phyloP scores from a whole-genome alignment of 768 basidiomycete genomes.

The Boletus rubescentipes region DNA sequence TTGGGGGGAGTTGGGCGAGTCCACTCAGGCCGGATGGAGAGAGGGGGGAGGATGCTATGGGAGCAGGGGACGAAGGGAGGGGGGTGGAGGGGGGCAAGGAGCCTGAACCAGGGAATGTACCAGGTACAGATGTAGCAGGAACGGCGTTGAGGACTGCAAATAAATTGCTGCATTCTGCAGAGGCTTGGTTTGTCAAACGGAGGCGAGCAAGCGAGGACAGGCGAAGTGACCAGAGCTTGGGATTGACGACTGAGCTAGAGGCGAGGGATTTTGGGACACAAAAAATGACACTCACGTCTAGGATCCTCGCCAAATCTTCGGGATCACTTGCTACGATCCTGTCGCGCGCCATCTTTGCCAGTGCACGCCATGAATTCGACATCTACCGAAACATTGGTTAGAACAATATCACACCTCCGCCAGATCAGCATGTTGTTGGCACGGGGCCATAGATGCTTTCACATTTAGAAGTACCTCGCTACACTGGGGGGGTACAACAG shows the following conservation, averaged over 20 bases:
- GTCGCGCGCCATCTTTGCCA: constrained; percentile 84
- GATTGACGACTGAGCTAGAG: not conserved
- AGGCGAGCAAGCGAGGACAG: constrained; percentile 76
- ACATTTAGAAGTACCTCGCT: constrained; percentile 23
- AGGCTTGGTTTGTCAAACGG: constrained; percentile 83
- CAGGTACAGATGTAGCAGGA: constrained; percentile 50
- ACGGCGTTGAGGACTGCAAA: constrained; percentile 67
- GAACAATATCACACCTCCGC: constrained; percentile 4
- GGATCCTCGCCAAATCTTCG: constrained; percentile 59
- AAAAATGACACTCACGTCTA: constrained; percentile 52
- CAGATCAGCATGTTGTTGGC: not conserved
- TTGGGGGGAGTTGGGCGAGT: constrained; percentile 23
- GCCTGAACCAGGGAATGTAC: constrained; percentile 47
- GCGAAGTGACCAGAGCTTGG: constrained; percentile 81
- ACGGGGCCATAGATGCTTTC: not conserved
- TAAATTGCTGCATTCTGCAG: constrained; percentile 79
- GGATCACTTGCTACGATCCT: constrained; percentile 69
- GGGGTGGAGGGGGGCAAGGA: constrained; percentile 5
- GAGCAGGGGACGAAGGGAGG: constrained; percentile 37
- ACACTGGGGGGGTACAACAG: constrained; percentile 23
- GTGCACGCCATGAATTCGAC: constrained; percentile 84
- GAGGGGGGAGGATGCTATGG: constrained; percentile 5
- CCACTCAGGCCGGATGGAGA: constrained; percentile 24
- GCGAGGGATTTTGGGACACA: not conserved
- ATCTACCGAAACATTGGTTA: constrained; percentile 47